Evolutionary conservation across 1,139 yeast species (phyloP), one percentile per base, ranked within the genome.

Genomic region (Saccharomyces hybrid): DNA sequence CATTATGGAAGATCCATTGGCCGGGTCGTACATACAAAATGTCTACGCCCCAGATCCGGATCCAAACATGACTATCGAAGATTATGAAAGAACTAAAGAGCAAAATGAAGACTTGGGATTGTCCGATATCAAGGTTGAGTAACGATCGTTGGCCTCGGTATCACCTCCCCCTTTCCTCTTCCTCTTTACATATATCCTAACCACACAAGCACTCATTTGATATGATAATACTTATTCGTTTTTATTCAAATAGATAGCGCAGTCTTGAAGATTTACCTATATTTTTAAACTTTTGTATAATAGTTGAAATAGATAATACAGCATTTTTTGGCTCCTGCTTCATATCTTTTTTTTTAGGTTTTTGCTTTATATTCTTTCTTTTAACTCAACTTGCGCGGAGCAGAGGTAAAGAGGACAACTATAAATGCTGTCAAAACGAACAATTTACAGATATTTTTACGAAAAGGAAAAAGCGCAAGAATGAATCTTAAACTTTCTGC

Each of bases 1-100:
- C 47, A 70, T 81, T 44, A 86, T 95, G 95, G 89, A 83, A 60
- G 99, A 95, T 72, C 99, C 99, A 6, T 74, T 93, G 67, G 96
- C 97, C 25, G 84, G 96, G 5, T 89, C 97, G 0, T 95, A 95
- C 67, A 86, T 95, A 61, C 99, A 95, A 73, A 95, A 95, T 68
- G 95, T 91, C 9, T 95, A 90, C 68, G 99, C 99, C 38, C 99
- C 99, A 25, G 99, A 95, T 71, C 81, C 81, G 48, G 99, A 95
- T 74, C 99, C 99, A 61, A 89, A 91, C 69, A 93, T 95, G 98
- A 77, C 71, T 42, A 80, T 88, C 60, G 96, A 86, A 71, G 96
- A 91, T 58, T 88, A 83, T 64, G 96, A 89, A 61, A 85, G 99
- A 76, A 84, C 96, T 5, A 75, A 77, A 52, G 85, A 85, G 61